Percentiles rank a stretch among this genome's conserved stretches.
Evolutionary conservation across 306 rosid genomes (phyloP).

Genomic region (Gillenia trifoliata): DNA sequence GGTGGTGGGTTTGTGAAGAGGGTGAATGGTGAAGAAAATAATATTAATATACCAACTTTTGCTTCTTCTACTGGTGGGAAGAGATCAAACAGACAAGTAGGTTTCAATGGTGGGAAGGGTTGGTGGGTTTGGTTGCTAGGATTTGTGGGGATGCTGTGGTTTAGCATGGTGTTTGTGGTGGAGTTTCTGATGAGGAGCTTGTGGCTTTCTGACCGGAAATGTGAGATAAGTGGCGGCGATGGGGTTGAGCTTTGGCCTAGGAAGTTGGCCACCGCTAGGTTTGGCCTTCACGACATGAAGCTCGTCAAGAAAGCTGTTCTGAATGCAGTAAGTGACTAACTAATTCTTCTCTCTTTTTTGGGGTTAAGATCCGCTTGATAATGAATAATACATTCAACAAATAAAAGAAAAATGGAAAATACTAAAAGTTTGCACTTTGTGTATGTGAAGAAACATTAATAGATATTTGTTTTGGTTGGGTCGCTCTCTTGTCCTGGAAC

Average conservation of each 20-base stretch:
- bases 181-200: constrained; percentile 38
- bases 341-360: no score
- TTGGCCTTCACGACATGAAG: constrained; percentile 63
- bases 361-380: no score
- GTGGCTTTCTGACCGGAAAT: constrained; percentile 56
- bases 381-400: no score
- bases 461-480: no score
- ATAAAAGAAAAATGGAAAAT: no score
- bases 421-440: no score
- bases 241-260: constrained; percentile 94
- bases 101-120: not conserved
- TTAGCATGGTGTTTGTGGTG: constrained; percentile 39
- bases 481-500: no score
- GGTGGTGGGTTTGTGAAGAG: no score
- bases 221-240: constrained; percentile 54
- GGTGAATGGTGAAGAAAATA: no score
- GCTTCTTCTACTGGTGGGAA: not conserved
- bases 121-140: constrained; percentile 13
- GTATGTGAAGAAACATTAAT: no score
- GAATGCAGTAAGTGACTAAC: constrained; percentile 34
- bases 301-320: constrained; percentile 46
- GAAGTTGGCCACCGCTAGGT: constrained; percentile 60
- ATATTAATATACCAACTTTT: constrained; percentile 29
- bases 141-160: constrained; percentile 26
- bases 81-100: not conserved